Conservation (phyloP, 2,329 filamentous ascomycete genomes). For the Xylariaceae sp. region DNA sequence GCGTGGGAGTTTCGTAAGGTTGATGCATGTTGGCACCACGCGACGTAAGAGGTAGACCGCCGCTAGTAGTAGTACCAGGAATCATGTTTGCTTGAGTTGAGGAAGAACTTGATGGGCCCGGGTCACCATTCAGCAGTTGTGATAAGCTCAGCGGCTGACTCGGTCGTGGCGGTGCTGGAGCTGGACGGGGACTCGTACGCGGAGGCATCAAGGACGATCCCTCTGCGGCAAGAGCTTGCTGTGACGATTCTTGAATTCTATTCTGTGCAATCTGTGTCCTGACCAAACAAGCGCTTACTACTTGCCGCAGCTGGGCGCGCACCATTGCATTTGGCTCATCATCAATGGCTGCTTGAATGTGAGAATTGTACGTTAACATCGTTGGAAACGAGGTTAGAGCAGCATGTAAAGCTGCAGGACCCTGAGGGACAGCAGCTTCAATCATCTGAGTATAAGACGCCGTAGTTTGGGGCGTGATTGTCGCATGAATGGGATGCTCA, state of each 20-base stretch:
- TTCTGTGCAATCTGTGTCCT: slow-evolving; percentile 43
- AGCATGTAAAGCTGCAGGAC: slow-evolving; percentile 42
- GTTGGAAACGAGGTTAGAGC: slow-evolving; percentile 44
- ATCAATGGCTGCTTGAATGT: slow-evolving; percentile 49
- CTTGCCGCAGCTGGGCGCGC: slow-evolving; percentile 46
- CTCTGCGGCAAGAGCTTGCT: slow-evolving; percentile 21
- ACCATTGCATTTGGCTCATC: slow-evolving; percentile 44
- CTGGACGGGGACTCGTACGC: slow-evolving; percentile 2
- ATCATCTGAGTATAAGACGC: slow-evolving; percentile 48
- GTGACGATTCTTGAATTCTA: slow-evolving; percentile 27
- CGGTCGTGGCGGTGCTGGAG: slow-evolving; percentile 11
- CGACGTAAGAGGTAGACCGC: slow-evolving; percentile 10
- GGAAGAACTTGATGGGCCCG: slow-evolving; percentile 3
- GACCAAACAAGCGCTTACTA: slow-evolving; percentile 43
- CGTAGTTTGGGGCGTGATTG: slow-evolving; percentile 33
- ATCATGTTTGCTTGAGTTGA: not conserved
- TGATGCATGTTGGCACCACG: slow-evolving; percentile 8
- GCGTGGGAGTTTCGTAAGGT: slow-evolving; percentile 8
- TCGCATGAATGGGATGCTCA: slow-evolving; percentile 32
- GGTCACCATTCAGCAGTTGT: slow-evolving; percentile 12
- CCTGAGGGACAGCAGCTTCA: slow-evolving; percentile 48
- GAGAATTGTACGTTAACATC: slow-evolving; percentile 43
- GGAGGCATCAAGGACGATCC: slow-evolving; percentile 4
- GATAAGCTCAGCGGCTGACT: slow-evolving; percentile 15
- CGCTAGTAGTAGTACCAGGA: not conserved